These are phyloP conservation scores for Ogataea sp. DNA, from an alignment of 805 yeast species.

Conservation along the genomic window DNA sequence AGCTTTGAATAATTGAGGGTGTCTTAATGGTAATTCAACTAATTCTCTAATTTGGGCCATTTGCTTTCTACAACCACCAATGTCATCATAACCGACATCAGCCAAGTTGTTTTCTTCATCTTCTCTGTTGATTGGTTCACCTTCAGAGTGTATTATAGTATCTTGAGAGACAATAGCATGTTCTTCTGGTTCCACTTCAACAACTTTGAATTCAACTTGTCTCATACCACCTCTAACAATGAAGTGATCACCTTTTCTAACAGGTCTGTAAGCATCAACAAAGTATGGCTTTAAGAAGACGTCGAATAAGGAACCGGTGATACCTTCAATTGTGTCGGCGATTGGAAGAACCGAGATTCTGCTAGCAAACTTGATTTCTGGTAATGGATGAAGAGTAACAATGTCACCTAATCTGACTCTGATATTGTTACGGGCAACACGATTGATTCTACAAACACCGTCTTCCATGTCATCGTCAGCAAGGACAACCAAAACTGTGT, in stretches of 20 bases:
- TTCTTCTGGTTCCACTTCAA: slow-evolving; percentile 96
- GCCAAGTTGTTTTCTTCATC: slow-evolving; percentile 95
- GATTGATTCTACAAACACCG: slow-evolving; percentile 88
- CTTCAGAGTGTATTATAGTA: slow-evolving; percentile 96
- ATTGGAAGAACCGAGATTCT: slow-evolving; percentile 93
- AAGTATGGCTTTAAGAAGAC: slow-evolving; percentile 96
- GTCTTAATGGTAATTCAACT: slow-evolving; percentile 96
- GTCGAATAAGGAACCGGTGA: slow-evolving; percentile 93
- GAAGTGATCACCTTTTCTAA: slow-evolving; percentile 94
- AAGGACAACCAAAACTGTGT: slow-evolving; percentile 90
- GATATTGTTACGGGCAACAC: slow-evolving; percentile 93
- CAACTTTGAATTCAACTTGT: slow-evolving; percentile 97
- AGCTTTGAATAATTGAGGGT: slow-evolving; percentile 94
- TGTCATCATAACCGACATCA: slow-evolving; percentile 98
- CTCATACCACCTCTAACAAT: slow-evolving; percentile 99
- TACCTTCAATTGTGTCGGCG: slow-evolving; percentile 96
- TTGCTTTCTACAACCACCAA: slow-evolving; percentile 98
- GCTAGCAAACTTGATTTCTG: slow-evolving; percentile 94
- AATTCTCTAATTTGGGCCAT: slow-evolving; percentile 99
- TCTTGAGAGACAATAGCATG: slow-evolving; percentile 98
- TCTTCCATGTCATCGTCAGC: slow-evolving; percentile 96
- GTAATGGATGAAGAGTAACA: slow-evolving; percentile 87
- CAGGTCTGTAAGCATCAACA: slow-evolving; percentile 98
- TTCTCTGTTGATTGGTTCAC: slow-evolving; percentile 97
- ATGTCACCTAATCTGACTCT: slow-evolving; percentile 92